Base-by-base conservation (phyloP, 805 yeast species). In the Pichia nakasei region DNA sequence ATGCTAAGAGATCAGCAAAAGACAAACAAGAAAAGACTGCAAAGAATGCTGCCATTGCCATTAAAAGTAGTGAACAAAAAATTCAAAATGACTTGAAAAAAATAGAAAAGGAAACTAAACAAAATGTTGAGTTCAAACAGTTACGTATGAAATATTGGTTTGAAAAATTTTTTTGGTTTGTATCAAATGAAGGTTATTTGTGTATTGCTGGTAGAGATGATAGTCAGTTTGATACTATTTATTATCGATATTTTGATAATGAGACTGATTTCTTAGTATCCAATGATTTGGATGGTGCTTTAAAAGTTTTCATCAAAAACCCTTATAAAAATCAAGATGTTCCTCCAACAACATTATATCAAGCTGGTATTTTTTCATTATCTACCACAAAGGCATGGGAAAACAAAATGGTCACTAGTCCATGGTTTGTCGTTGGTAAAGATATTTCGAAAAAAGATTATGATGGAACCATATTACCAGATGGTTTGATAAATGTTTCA, bases 121-220 rank as follows among this genome's bases (percentile, higher is more conserved):
- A 70, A 38, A 69, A 69, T 5, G 50, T 54, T 20, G 64, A 57
- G 22, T 64, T 82, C 45, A 80, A 75, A 48, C 78, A 75, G 33
- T 66, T 84, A 27, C 73, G 97, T 38, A 69, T 75, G 5, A 87
- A 86, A 38, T 81, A 70, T 58, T 89, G 96, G 85, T 93, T 93
- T 66, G 98, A 93, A 59, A 93, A 91, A 61, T 91, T 82, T 61
- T 78, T 72, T 56, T 93, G 98, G 98, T 93, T 93, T 57, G 69
- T 89, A n/a, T 76, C 96, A 0, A 79, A 82, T 51, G 97, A 91
- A 57, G 89, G 93, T 0, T 88, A 84, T 56, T 65, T 93, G 40
- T 84, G 94, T 46, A 62, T 93, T 43, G 87, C 89, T 38, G 97
- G 97, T 2, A 78, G 87, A 50, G 96, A 93, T 58, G 75, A 71